Conservation (phyloP, 139 green algal genomes). For the Zygnema circumcarinatum region DNA sequence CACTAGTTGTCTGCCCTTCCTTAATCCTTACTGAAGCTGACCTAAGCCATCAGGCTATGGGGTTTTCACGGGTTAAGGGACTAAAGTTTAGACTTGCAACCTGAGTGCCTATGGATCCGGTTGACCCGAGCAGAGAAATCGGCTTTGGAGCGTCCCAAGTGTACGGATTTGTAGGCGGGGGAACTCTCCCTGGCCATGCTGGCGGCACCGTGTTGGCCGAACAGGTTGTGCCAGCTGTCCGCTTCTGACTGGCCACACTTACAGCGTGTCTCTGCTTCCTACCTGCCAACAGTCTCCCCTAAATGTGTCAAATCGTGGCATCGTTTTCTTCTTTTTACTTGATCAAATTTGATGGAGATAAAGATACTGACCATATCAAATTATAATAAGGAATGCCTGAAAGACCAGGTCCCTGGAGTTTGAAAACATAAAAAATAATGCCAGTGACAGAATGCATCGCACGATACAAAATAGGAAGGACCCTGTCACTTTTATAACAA, state of each 20-base stretch:
- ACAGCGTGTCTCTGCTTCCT: not conserved
- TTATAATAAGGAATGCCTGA: too few relatives aligned
- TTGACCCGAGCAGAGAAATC: conserved; percentile 88
- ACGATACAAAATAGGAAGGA: not conserved
- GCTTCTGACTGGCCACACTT: not conserved
- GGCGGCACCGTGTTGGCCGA: conserved; percentile 46
- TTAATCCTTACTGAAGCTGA: conserved; percentile 1
- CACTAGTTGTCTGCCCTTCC: not conserved
- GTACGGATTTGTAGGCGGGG: conserved; percentile 59
- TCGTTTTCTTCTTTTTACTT: not conserved
- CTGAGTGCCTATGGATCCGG: conserved; percentile 98
- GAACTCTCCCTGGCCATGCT: conserved; percentile 70
- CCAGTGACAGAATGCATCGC: not conserved
- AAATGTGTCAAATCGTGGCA: not conserved
- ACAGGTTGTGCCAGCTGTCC: conserved; percentile 7
- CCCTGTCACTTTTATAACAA: not conserved
- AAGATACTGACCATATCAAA: too few relatives aligned
- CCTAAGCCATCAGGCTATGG: not conserved
- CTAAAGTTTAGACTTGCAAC: not conserved
- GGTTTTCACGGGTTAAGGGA: not conserved
- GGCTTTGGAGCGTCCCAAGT: conserved; percentile 71
- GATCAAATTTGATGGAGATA: not conserved
- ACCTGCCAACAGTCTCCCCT: not conserved
- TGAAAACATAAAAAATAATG: too few relatives aligned
- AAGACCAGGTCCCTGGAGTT: too few relatives aligned